These are phyloP conservation scores for Acanthamoeba lenticulata DNA, from an alignment of 208 protist species.

Conservation along the genomic window DNA sequence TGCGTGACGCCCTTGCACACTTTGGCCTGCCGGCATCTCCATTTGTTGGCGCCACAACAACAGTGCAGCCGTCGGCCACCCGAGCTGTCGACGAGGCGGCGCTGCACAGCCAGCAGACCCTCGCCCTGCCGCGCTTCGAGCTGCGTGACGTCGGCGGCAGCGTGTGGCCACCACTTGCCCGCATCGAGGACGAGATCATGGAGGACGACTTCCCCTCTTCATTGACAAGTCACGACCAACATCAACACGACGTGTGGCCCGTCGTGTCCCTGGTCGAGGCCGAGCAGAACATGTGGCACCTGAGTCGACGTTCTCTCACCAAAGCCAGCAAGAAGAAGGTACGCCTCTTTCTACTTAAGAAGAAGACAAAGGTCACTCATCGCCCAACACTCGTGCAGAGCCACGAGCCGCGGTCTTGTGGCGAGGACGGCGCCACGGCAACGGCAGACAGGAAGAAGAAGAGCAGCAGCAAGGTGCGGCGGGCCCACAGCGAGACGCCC, in stretches of 20 bases:
- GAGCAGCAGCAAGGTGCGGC: background rate
- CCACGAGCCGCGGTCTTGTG: background rate
- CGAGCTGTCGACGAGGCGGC: background rate
- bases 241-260: background rate
- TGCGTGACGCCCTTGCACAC: background rate
- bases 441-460: background rate
- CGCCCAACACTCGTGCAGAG: background rate
- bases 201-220: background rate
- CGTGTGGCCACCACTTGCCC: background rate
- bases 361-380: background rate
- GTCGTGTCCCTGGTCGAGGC: conserved; percentile 6
- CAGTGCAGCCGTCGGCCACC: background rate
- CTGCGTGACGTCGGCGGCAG: background rate
- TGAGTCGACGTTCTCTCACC: background rate
- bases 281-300: background rate
- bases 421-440: background rate
- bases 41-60: background rate
- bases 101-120: background rate
- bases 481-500: background rate
- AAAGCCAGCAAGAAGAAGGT: conserved; percentile 29
- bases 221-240: background rate
- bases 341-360: background rate
- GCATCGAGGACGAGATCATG: background rate
- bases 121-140: background rate
- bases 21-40: background rate